These are phyloP conservation scores for Alternaria incomplexa DNA, from an alignment of 2,329 filamentous ascomycete species.

Conservation along the genomic window DNA sequence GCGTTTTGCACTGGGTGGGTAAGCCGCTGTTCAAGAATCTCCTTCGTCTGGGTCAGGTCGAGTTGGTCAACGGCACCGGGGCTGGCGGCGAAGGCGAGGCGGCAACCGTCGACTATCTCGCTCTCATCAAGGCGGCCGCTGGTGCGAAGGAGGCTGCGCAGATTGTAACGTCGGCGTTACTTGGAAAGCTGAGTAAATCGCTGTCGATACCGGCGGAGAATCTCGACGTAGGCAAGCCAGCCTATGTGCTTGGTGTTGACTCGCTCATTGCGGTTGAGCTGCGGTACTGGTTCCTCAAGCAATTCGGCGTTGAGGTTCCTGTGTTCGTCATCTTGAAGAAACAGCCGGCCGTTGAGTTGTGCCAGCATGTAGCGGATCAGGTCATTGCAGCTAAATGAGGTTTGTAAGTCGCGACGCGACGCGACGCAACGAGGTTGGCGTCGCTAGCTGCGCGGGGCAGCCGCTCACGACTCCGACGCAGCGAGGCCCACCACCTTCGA, in stretches of 20 bases:
- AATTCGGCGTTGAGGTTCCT: slow-evolving; percentile 22
- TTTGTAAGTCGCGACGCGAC: not conserved
- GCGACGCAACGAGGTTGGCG: not conserved
- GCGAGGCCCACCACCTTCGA: not conserved
- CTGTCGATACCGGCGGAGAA: slow-evolving; percentile 9
- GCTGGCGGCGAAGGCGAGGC: slow-evolving; percentile 1
- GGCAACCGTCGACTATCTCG: slow-evolving; percentile 3
- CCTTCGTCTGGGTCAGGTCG: slow-evolving; percentile 9
- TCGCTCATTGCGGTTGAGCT: slow-evolving; percentile 34
- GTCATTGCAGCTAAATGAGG: slow-evolving; percentile 1
- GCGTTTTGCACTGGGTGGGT: slow-evolving; percentile 6
- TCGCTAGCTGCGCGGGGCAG: not conserved
- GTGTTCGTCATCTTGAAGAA: slow-evolving; percentile 26
- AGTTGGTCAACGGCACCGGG: slow-evolving; percentile 7
- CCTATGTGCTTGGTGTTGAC: slow-evolving; percentile 24
- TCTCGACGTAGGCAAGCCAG: slow-evolving; percentile 9
- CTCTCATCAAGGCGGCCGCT: slow-evolving; percentile 9
- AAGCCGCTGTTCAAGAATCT: slow-evolving; percentile 12
- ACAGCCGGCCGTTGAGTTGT: slow-evolving; percentile 4
- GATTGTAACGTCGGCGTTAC: slow-evolving; percentile 5
- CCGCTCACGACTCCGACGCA: not conserved
- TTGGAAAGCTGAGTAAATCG: slow-evolving; percentile 9
- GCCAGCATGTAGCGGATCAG: slow-evolving; percentile 8
- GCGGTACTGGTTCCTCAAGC: slow-evolving; percentile 23
- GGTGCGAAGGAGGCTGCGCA: slow-evolving; percentile 8